Percentiles rank a stretch among this genome's conserved stretches.
Evolutionary conservation across 192 early-diverging fungal species (phyloP).

Genomic region (Pilobolus umbonatus): DNA sequence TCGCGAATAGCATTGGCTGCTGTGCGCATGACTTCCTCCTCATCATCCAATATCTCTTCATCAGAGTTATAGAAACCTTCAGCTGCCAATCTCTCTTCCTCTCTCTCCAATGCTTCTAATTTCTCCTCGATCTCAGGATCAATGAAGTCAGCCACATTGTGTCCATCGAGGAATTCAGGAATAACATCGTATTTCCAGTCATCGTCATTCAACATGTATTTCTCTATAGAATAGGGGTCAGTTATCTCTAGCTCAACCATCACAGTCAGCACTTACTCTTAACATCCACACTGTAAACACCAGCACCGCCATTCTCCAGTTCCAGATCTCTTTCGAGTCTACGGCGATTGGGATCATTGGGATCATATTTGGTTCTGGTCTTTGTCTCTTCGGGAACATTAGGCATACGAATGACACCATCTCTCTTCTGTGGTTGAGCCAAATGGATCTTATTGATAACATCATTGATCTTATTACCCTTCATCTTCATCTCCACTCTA

Average conservation of each 20-base stretch:
- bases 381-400: conserved; percentile 75
- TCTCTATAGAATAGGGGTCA: conserved; percentile 43
- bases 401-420: conserved; percentile 76
- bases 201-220: conserved; percentile 74
- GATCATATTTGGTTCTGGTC: conserved; percentile 69
- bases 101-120: conserved; percentile 90
- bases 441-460: conserved; percentile 96
- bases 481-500: conserved; percentile 95
- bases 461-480: conserved; percentile 81
- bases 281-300: conserved; percentile 94
- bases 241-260: background rate
- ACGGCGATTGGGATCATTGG: conserved; percentile 75
- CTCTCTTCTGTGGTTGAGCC: conserved; percentile 81
- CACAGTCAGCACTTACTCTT: conserved; percentile 56
- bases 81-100: conserved; percentile 92
- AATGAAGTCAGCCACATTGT: conserved; percentile 98
- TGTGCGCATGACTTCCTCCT: conserved; percentile 71
- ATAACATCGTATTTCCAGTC: conserved; percentile 98
- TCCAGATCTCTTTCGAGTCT: conserved; percentile 91
- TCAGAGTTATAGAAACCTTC: conserved; percentile 91
- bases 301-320: conserved; percentile 84
- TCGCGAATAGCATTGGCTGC: conserved; percentile 79
- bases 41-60: conserved; percentile 71
- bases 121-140: conserved; percentile 97
- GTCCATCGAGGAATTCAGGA: conserved; percentile 98